Percentiles rank a stretch among this genome's conserved stretches.
Evolutionary conservation across 257 asterid genomes (phyloP).

Genomic region (Linderniella brevidens): DNA sequence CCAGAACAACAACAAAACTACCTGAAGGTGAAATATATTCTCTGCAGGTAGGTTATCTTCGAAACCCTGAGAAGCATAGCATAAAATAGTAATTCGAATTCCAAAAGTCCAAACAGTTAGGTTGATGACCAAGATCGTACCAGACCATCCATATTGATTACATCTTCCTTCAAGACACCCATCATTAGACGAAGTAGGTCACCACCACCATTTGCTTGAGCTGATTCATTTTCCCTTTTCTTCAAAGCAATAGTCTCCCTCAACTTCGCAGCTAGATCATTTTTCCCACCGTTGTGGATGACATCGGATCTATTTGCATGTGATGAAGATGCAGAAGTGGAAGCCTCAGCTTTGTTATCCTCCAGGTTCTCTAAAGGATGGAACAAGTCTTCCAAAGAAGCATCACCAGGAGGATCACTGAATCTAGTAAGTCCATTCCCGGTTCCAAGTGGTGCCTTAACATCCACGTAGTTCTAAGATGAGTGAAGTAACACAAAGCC

Average conservation of each 20-base stretch:
- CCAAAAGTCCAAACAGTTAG: slow-evolving; percentile 12
- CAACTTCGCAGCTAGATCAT: slow-evolving; percentile 74
- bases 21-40: slow-evolving; percentile 90
- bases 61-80: slow-evolving; percentile 43
- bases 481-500: too few relatives aligned
- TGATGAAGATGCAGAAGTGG: slow-evolving; percentile 67
- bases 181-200: slow-evolving; percentile 85
- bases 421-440: slow-evolving; percentile 72
- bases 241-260: slow-evolving; percentile 88
- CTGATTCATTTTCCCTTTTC: slow-evolving; percentile 70
- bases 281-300: slow-evolving; percentile 48
- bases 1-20: slow-evolving; percentile 15
- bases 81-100: slow-evolving; percentile 7
- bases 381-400: slow-evolving; percentile 85
- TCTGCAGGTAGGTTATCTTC: slow-evolving; percentile 87
- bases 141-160: slow-evolving; percentile 67
- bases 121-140: slow-evolving; percentile 20
- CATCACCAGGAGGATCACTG: slow-evolving; percentile 94
- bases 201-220: slow-evolving; percentile 53
- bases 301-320: slow-evolving; percentile 31
- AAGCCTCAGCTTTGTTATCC: slow-evolving; percentile 52
- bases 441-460: slow-evolving; percentile 31
- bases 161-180: slow-evolving; percentile 93
- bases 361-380: slow-evolving; percentile 56
- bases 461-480: slow-evolving; percentile 24